Base-by-base conservation (phyloP, 2,329 filamentous ascomycete genomes). In the Pseudogymnoascus sp. region DNA sequence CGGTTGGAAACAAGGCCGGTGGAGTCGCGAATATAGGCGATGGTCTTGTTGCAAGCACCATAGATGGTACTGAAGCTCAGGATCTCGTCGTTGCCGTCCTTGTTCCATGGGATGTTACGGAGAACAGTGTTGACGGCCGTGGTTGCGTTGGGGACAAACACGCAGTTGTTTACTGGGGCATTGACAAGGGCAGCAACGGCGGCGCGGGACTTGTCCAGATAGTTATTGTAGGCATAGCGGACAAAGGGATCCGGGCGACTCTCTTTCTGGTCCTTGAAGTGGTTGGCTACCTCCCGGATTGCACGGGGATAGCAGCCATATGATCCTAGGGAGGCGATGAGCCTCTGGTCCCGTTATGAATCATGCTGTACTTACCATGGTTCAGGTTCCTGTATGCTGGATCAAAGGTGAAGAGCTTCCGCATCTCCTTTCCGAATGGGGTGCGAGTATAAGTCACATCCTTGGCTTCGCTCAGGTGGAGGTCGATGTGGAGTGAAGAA, bases 131-230 rank as follows among this genome's bases (percentile, higher is more conserved):
- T 93, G 57, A 92, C 76, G 23, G 85, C 90, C 0, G 83, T 87
- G 0, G 91, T 96, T 11, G 92, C 91, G 73, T 97, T 97, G 64
- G 83, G 78, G 0, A 96, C 86, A 67, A 96, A 87, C 0, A 96
- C 91, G 40, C 90, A 78, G 9, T 87, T 85, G 9, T 87, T 80
- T 0, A 79, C 71, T 0, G 87, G 85, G 0, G 83, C 87, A 65
- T 89, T 83, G 65, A 97, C 77, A 21, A 91, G 71, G 23, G 78
- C 73, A 0, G 90, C 88, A 4, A 93, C 77, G 2, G 86, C 87
- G 36, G 75, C 76, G 8, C 91, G 87, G 9, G 82, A 82, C 66
- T 83, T 78, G 66, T 90, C 85, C 0, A 96, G 80, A 9, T 86
- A 78, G 3, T 76, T 70, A 0, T 86, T 82, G 67, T 86, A 86